Evolutionary conservation across 2,329 filamentous ascomycete species (phyloP), one percentile per base, ranked within the genome.

Genomic region (Fusarium marasasianum): DNA sequence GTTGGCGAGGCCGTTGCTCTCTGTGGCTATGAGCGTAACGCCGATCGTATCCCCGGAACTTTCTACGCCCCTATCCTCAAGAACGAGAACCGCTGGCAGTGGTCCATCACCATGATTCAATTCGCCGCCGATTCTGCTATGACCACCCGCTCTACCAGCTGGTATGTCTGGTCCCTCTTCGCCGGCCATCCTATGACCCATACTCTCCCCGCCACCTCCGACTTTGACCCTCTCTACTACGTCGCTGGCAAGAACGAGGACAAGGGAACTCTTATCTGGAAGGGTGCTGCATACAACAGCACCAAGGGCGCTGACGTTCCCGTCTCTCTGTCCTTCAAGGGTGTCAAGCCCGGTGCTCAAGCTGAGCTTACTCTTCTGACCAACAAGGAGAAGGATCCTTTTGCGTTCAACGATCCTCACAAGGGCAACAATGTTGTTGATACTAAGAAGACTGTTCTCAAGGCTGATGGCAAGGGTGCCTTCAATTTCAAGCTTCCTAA

Each of bases 1-100:
- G 88, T 93, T 6, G 87, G 87, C 20, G 91, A 93, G 78, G 91
- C 90, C 31, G 85, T 93, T n/a, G 91, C 88, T 63, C 83, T 92
- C 22, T 85, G 93, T 70, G 89, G 90, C 24, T 88, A 89, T 37
- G 91, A 93, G 84, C 86, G 91, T 63, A 93, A 93, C 80, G 85
- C 86, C 8, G 89, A 91, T 74, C 85, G 86, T 26, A 85, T 91
- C 50, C 85, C 86, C 5, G 88, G 87, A 12, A 85, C 87, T 2
- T 83, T 86, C 59, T 89, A 88, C 82, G 85, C 86, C 0, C 86
- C 86, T 3, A 83, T 86, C 7, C 79, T 87, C n/a, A 82, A 85
- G 64, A 87, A 85, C 77, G 81, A 87, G 76, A 85, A 88, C 78
- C 79, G 82, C 31, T 88, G 85, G 84, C 83, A 87, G 62, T 88